These are phyloP conservation scores for Spinacia oleracea DNA, from an alignment of 179 eudicot genomes.

Conservation along the genomic window DNA sequence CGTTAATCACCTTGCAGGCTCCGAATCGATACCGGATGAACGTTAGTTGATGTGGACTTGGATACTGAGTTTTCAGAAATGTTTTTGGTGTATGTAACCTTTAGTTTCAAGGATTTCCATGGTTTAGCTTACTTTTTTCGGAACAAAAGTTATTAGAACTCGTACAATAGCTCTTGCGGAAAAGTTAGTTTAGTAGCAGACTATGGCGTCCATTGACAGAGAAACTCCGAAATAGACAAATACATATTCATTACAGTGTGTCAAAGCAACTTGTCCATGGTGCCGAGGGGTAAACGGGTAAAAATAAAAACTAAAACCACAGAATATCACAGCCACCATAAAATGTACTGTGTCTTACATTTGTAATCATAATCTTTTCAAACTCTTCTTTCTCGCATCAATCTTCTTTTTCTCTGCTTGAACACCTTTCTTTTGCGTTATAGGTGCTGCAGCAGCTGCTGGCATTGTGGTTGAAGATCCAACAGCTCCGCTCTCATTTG, in stretches of 20 bases:
- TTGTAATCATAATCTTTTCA: slow-evolving; percentile 68
- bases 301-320: neutral
- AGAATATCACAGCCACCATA: neutral
- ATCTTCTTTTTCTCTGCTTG: slow-evolving; percentile 85
- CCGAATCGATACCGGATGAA: too few relatives aligned
- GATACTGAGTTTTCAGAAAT: too few relatives aligned
- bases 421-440: slow-evolving; percentile 48
- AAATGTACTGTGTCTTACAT: neutral
- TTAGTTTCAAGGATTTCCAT: too few relatives aligned
- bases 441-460: slow-evolving; percentile 29
- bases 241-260: slow-evolving; percentile 21
- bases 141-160: too few relatives aligned
- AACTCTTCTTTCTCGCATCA: slow-evolving; percentile 90
- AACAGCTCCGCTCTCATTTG: slow-evolving; percentile 42
- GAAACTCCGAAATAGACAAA: slow-evolving; percentile 9
- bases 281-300: neutral
- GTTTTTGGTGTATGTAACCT: too few relatives aligned
- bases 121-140: too few relatives aligned
- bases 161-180: too few relatives aligned
- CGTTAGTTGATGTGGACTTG: too few relatives aligned
- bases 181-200: neutral
- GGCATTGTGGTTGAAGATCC: slow-evolving; percentile 36
- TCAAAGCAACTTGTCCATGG: slow-evolving; percentile 20
- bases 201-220: slow-evolving; percentile 7
- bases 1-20: too few relatives aligned